Percentiles rank a stretch among this genome's conserved stretches.
Evolutionary conservation across 1,139 yeast species (phyloP).

Genomic region (Saccharomyces hybrid): DNA sequence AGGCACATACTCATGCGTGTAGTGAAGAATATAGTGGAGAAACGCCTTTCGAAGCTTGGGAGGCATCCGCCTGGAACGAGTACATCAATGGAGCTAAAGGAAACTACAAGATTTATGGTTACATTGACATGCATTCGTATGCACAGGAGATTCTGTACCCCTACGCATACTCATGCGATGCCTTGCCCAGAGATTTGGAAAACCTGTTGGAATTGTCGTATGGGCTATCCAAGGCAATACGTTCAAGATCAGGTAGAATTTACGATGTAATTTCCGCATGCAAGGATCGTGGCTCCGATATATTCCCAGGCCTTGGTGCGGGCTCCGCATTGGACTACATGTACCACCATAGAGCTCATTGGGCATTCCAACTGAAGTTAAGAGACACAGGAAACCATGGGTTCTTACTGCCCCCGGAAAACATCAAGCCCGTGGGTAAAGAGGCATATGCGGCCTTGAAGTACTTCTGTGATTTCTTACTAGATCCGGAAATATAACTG

Average conservation of each 20-base stretch:
- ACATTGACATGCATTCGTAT: conserved; percentile 75
- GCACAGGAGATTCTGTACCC: conserved; percentile 79
- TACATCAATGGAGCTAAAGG: conserved; percentile 55
- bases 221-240: conserved; percentile 67
- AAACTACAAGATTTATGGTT: conserved; percentile 61
- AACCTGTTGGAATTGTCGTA: conserved; percentile 73
- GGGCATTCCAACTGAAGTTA: conserved; percentile 78
- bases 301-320: conserved; percentile 65
- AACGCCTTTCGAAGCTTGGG: conserved; percentile 66
- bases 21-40: conserved; percentile 80
- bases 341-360: conserved; percentile 72
- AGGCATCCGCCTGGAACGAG: conserved; percentile 55
- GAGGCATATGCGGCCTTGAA: conserved; percentile 64
- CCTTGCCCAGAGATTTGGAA: conserved; percentile 70
- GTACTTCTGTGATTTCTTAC: conserved; percentile 61
- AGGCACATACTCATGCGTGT: conserved; percentile 59
- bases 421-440: conserved; percentile 66
- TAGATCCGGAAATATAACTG: conserved; percentile 34
- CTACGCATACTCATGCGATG: conserved; percentile 69
- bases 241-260: conserved; percentile 51
- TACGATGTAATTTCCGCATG: conserved; percentile 74
- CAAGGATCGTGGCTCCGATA: conserved; percentile 59
- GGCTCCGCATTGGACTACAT: conserved; percentile 79
- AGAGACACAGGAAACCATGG: conserved; percentile 84
- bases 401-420: conserved; percentile 63